These are phyloP conservation scores for Talaromyces funiculosus DNA, from an alignment of 2,329 filamentous ascomycete genomes.

Conservation along the genomic window DNA sequence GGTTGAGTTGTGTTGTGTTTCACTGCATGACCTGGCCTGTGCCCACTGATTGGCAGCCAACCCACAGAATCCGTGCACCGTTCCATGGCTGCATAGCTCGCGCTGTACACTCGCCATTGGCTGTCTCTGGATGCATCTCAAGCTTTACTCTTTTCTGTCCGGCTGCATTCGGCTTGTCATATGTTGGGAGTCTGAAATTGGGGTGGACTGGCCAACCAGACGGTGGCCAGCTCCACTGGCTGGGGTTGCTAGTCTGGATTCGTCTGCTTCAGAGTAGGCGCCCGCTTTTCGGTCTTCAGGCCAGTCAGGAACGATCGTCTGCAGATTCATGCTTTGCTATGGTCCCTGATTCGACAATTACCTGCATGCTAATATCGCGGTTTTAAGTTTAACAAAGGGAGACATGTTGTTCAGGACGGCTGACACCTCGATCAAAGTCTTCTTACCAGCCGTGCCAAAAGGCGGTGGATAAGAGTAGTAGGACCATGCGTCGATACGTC, in stretches of 20 bases:
- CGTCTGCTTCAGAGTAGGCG: background rate
- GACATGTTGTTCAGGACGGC: background rate
- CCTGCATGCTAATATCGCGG: background rate
- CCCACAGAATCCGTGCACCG: background rate
- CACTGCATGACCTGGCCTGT: conserved; percentile 9
- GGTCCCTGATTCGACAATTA: background rate
- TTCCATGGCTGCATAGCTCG: background rate
- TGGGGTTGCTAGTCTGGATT: background rate
- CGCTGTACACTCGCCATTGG: background rate
- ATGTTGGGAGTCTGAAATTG: background rate
- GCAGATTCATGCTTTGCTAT: background rate
- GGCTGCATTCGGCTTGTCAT: background rate
- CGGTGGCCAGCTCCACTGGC: background rate
- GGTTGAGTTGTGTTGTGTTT: background rate
- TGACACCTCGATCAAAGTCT: background rate
- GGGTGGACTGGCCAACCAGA: background rate
- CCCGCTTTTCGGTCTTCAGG: background rate
- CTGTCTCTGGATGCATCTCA: background rate
- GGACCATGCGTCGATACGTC: background rate
- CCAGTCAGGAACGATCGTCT: background rate
- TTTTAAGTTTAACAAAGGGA: background rate
- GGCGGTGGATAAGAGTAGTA: background rate
- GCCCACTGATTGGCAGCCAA: background rate
- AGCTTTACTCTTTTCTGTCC: conserved; percentile 2
- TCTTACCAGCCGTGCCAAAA: background rate